Evolutionary conservation across 2,329 filamentous ascomycete species (phyloP), one percentile per base, ranked within the genome.

Genomic region (Colletotrichum liriopes): DNA sequence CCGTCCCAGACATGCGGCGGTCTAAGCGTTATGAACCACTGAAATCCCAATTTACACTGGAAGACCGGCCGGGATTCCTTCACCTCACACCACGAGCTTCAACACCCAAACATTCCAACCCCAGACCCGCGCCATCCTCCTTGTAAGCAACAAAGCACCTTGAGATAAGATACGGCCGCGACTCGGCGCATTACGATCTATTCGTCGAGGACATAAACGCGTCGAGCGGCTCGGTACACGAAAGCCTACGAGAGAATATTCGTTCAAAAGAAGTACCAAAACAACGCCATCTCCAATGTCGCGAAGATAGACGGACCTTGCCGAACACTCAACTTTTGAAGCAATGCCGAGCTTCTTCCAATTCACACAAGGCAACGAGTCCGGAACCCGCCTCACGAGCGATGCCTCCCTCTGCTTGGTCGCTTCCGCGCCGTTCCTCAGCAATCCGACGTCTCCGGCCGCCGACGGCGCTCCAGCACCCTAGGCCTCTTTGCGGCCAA

Each of bases 301-400:
- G 70, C 59, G 58, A 65, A 60, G 47, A 70, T 70, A 70, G 35
- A 26, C 29, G 47, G 39, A 37, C 8, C 35, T 52, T 56, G 23
- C 60, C 51, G 16, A 62, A 29, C 41, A 39, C 76, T 68, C 73
- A 52, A 58, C n/a, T 29, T 37, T 47, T 26, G 39, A 60, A 72
- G 65, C 59, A 55, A 92, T 92, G 90, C 89, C 90, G 78, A 85
- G 87, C 77, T 91, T 92, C 85, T 92, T 93, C 82, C 86, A 88
- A 79, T 93, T 93, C 82, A 90, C 90, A 74, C 90, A 90, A 78
- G 91, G 90, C 80, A 86, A 84, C 77, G 91, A 92, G 82, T 87
- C 89, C 74, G 86, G 84, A 76, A 82, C 84, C 72, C 85, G 85
- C 62, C 80, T 82, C 72, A 85, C 85, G 70, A 84, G 83, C 76